Evolutionary conservation across 2,329 filamentous ascomycete genomes (phyloP), one percentile per base, ranked within the genome.

Genomic region (Byssochlamys sp.): DNA sequence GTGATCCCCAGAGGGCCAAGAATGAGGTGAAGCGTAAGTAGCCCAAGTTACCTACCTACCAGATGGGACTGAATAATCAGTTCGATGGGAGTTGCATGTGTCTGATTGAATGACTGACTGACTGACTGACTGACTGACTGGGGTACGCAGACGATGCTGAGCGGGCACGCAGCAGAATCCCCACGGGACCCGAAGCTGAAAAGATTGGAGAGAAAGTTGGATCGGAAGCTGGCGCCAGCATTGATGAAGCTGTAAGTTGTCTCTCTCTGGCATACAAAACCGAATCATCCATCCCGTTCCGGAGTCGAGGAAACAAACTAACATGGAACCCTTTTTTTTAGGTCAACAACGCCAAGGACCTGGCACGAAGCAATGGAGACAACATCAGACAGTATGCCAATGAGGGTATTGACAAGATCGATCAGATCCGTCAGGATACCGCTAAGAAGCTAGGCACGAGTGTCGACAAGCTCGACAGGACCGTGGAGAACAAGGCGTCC

Each of bases 21-120:
- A 89, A 92, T 80, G 81, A 94, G 73, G 82, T 89, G 65, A 89
- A 96, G 79, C 83, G 92, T 96, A 77, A 52, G 85, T 77, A 26
- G 19, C 5, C 51, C 12, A 53, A 53, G 26, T 24, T 19, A 19
- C 19, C n/a, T 2, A n/a, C n/a, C n/a, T n/a, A n/a, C n/a, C n/a
- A n/a, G n/a, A n/a, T n/a, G n/a, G n/a, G n/a, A n/a, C n/a, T n/a
- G n/a, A n/a, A n/a, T n/a, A n/a, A n/a, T 19, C n/a, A 19, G 35
- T 45, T 24, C 19, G 35, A 45, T 45, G n/a, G n/a, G 4, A 45
- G n/a, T 45, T 2, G 19, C 5, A 29, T 31, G 19, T 31, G 24
- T 19, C 19, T 26, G 28, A 52, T 19, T 25, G 19, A 45, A 1
- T 26, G 19, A 19, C 1, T 19, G 28, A 52, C 28, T 25, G 19